phyloP scores from a whole-genome alignment of 2,329 filamentous ascomycete genomes.

The Sordariomycetes sp. region DNA sequence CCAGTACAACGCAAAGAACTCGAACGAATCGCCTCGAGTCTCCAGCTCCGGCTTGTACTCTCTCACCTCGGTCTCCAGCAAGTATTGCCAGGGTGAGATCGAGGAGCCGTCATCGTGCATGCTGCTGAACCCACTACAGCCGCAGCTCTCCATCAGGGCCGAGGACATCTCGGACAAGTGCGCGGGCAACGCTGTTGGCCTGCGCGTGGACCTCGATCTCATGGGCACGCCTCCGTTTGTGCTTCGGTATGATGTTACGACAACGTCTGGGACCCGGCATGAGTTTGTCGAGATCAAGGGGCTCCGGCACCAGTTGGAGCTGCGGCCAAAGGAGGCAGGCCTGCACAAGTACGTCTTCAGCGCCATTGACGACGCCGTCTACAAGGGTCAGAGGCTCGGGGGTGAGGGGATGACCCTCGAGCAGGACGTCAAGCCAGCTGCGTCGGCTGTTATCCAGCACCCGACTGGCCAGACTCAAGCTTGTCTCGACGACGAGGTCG shows the following conservation, averaged over 20 bases:
- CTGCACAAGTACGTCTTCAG: slow-evolving; percentile 80
- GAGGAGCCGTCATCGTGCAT: slow-evolving; percentile 91
- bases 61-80: slow-evolving; percentile 66
- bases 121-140: slow-evolving; percentile 82
- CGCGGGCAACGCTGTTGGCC: slow-evolving; percentile 83
- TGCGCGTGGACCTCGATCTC: slow-evolving; percentile 80
- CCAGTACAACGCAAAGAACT: slow-evolving; percentile 49
- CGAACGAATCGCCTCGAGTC: slow-evolving; percentile 55
- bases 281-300: slow-evolving; percentile 52
- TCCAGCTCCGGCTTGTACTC: slow-evolving; percentile 78
- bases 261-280: slow-evolving; percentile 44
- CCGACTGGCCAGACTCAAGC: slow-evolving; percentile 47
- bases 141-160: slow-evolving; percentile 59
- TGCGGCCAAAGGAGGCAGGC: slow-evolving; percentile 72
- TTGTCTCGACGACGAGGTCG: slow-evolving; percentile 74
- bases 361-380: slow-evolving; percentile 73
- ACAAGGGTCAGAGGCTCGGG: slow-evolving; percentile 53
- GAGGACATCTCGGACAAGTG: slow-evolving; percentile 92
- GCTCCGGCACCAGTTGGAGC: slow-evolving; percentile 71
- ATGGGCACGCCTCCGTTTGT: slow-evolving; percentile 86
- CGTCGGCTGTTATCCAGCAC: slow-evolving; percentile 61
- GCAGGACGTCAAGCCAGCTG: slow-evolving; percentile 88
- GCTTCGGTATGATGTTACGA: slow-evolving; percentile 66
- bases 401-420: slow-evolving; percentile 57
- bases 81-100: slow-evolving; percentile 77